These are phyloP conservation scores for Dalbergia cochinchinensis DNA, from an alignment of 306 rosid genomes.

Conservation along the genomic window DNA sequence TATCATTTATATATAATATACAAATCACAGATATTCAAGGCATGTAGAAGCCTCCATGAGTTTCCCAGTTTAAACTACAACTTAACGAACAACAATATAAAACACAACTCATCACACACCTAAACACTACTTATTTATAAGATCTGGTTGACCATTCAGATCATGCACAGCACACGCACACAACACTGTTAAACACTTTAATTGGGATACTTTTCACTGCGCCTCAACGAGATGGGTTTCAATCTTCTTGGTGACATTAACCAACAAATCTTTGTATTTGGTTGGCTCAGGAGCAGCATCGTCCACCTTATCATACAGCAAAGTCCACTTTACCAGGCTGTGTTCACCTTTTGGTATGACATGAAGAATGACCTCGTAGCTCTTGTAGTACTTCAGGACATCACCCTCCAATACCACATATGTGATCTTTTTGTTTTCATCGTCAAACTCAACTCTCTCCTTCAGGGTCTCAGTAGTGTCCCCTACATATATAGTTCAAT, in stretches of 20 bases:
- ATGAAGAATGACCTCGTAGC: slow-evolving; percentile 32
- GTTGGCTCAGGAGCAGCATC: slow-evolving; percentile 29
- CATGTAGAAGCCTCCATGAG: no score
- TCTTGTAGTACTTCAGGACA: slow-evolving; percentile 30
- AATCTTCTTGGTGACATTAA: slow-evolving; percentile 7
- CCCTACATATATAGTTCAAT: not conserved
- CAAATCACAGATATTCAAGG: no score
- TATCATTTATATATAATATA: no score
- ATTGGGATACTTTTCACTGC: not conserved
- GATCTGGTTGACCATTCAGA: no score
- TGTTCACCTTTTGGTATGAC: slow-evolving; percentile 9
- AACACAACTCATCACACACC: no score
- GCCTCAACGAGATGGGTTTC: slow-evolving; percentile 11
- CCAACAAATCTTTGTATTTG: slow-evolving; percentile 34
- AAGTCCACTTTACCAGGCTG: slow-evolving; percentile 36
- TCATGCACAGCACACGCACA: no score
- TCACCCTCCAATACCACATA: slow-evolving; percentile 18
- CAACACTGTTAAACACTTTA: not conserved
- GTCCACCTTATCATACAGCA: slow-evolving; percentile 19
- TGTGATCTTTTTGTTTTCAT: slow-evolving; percentile 32
- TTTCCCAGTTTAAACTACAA: no score
- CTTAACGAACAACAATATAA: no score
- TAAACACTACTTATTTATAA: no score
- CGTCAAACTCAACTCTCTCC: slow-evolving; percentile 38
- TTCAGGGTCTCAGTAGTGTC: slow-evolving; percentile 37